Base-by-base conservation (phyloP, 257 asterid species). In the Marsdenia floribunda region DNA sequence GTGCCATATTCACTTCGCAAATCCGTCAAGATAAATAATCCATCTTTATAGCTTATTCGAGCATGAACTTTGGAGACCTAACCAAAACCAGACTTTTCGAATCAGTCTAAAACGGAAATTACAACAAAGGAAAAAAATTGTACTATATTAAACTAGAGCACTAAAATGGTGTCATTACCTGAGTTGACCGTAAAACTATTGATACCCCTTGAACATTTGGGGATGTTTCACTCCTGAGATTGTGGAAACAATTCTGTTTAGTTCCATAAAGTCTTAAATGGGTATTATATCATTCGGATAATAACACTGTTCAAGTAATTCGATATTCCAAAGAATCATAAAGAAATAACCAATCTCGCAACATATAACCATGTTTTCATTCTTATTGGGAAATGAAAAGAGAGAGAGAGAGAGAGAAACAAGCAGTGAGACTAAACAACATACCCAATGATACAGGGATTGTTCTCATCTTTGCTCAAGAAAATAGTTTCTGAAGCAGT, bases 1-100 rank as follows among this genome's bases (percentile, higher is more conserved):
- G 98, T 91, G 68, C 98, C 98, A 68, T 90, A 80, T 77, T 90
- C 91, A 44, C 97, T 91, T 75, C 78, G 85, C 73, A 93, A 85
- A 83, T 93, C 98, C 29, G 96, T 90, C 77, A 91, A 70, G 68
- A 71, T 86, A 72, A 86, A 93, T 5, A 87, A 87, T 50, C 96
- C 96, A 11, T 87, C 87, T 84, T 85, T 93, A 86, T 79, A 91
- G 80, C 82, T 88, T 81, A 93, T 87, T 22, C 83, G 87, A 73
- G 96, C 96, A 46, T 93, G 98, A 81, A 70, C 78, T 72, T 86
- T 60, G 14, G 97, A 90, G 38, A 93, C 92, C 96, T 91, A 40
- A 73, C 29, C 68, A 16, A 37, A 16, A n/a, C 54, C 38, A 40
- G 69, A 15, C 70, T 12, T 22, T 55, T 73, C 12, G 21, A 44